Evolutionary conservation across 148 eudicot species (phyloP).

Genomic region (Amaranthus cruentus): DNA sequence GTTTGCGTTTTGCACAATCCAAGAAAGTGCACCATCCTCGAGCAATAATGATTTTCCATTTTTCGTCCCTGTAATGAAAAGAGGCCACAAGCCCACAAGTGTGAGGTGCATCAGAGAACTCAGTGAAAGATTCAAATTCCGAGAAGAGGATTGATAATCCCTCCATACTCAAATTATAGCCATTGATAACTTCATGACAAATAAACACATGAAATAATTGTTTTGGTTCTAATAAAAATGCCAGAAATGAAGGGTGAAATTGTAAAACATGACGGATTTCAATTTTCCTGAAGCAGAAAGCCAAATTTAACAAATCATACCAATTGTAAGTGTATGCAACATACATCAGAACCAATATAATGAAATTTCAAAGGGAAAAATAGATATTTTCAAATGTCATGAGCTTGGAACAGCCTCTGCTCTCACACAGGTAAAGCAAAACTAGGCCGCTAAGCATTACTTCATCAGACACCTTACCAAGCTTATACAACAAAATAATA

Average conservation of each 20-base stretch:
- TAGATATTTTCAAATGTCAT: background rate
- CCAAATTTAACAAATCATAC: background rate
- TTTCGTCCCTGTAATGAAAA: conserved; percentile 41
- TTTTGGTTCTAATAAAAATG: background rate
- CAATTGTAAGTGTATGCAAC: background rate
- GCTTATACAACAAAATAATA: background rate
- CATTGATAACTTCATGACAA: too few relatives aligned
- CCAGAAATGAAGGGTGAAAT: background rate
- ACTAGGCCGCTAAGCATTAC: background rate
- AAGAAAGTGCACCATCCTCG: conserved; percentile 89
- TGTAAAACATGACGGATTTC: background rate
- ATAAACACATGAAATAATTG: too few relatives aligned
- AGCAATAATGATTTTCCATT: conserved; percentile 71
- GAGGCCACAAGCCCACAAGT: background rate
- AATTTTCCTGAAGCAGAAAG: background rate
- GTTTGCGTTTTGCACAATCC: conserved; percentile 97
- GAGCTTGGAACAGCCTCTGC: background rate
- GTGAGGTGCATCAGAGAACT: background rate
- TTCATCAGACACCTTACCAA: too few relatives aligned
- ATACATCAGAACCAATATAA: background rate
- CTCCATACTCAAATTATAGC: background rate
- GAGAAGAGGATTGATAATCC: background rate
- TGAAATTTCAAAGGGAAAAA: background rate
- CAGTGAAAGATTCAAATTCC: background rate
- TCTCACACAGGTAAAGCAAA: background rate